Conservation (phyloP, 192 early-diverging fungal genomes). For the Chytriomyces hyalinus region DNA sequence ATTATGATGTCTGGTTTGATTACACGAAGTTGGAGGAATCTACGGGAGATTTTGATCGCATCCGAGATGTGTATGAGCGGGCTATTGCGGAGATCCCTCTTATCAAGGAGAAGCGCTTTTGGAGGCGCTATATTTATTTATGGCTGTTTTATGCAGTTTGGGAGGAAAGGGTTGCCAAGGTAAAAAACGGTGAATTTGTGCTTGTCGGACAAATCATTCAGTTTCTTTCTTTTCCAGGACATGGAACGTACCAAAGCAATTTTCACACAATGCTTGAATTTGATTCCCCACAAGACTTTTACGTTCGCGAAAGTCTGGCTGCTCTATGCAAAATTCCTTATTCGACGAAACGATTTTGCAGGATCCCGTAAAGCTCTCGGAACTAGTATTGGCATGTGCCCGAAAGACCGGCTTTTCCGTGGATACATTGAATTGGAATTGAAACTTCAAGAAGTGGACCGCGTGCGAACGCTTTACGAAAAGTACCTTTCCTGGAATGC, state of each 20-base stretch:
- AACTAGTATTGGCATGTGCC: constrained; percentile 82
- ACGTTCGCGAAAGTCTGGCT: constrained; percentile 99
- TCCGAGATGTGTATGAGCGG: constrained; percentile 94
- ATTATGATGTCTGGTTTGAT: constrained; percentile 99
- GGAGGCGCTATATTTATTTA: constrained; percentile 98
- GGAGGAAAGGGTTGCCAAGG: constrained; percentile 85
- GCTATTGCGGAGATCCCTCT: constrained; percentile 89
- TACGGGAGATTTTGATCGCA: constrained; percentile 68
- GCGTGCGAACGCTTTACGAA: constrained; percentile 85
- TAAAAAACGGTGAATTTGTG: constrained; percentile 23
- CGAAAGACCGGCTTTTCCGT: constrained; percentile 91
- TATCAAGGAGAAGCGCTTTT: constrained; percentile 87
- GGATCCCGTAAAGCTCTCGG: constrained; percentile 83
- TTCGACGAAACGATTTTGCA: constrained; percentile 74
- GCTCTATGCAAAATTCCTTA: constrained; percentile 89
- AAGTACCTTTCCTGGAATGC: constrained; percentile 91
- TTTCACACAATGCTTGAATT: constrained; percentile 77
- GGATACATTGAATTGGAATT: constrained; percentile 97
- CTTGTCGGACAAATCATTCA: constrained; percentile 4
- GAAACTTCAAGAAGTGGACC: constrained; percentile 91
- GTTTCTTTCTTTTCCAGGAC: constrained; percentile 60
- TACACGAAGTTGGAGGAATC: constrained; percentile 89
- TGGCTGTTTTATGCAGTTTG: constrained; percentile 98
- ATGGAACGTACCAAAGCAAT: constrained; percentile 79
- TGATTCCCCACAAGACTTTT: constrained; percentile 92